Evolutionary conservation across 345 rosid species (phyloP), one percentile per base, ranked within the genome.

Genomic region (Sonneratia alba): DNA sequence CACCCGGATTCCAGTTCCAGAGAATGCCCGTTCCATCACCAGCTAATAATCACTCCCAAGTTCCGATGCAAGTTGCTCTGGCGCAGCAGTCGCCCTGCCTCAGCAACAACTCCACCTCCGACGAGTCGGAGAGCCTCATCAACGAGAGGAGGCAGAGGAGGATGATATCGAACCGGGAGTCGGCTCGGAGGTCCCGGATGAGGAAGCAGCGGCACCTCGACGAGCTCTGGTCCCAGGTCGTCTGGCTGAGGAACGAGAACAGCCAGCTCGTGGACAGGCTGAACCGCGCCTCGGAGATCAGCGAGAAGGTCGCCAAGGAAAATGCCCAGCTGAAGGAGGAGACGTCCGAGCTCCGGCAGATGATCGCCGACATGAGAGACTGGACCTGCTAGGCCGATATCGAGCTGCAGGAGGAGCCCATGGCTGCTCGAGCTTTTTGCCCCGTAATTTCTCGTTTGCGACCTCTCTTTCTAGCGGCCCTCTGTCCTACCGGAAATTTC

Each of bases 181-280:
- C 77, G 1, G 77, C 77, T 0, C 56, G 77, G 49, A 64, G 77
- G 19, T 75, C 77, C 53, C 69, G 77, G 63, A 75, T 75, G 73
- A 48, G 77, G 66, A 75, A 75, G 73, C 77, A 75, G 70, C 70
- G 68, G 64, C 77, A 75, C 70, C 73, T 75, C 11, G 73, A 75
- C 55, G 77, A 75, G 77, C 77, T 75, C n/a, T 75, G 77, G 77
- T 75, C 77, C 16, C 77, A 75, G 77, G 77, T 75, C 1, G 77
- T 75, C 47, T 75, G 73, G 73, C 73, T 75, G 15, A 40, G 70
- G 73, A 66, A 70, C 22, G 77, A 75, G 77, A 70, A 75, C 73
- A 56, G 55, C 55, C 77, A 70, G 73, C 73, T 75, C 10, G 34
- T 70, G 15, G 77, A 75, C 6, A 70, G 65, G 73, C 70, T 75